Percentiles rank a stretch among this genome's conserved stretches.
Conservation (phyloP, 257 asterid genomes). For the Solanum megistacrolobum region DNA sequence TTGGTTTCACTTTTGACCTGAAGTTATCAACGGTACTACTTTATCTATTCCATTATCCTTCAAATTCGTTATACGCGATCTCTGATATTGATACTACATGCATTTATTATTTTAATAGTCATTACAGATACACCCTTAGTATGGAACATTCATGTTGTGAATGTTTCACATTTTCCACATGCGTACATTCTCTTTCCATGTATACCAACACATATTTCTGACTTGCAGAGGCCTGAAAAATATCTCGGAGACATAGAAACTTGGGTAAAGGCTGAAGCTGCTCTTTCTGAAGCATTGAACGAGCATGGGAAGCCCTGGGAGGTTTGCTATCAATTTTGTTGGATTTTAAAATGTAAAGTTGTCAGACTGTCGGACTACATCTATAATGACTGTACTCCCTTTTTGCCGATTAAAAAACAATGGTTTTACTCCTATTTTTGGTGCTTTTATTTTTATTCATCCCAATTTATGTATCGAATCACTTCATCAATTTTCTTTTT, state of each 20-base stretch:
- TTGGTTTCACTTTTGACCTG: conserved; percentile 94
- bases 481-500: not conserved
- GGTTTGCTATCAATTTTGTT: conserved; percentile 33
- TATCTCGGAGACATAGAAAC: conserved; percentile 69
- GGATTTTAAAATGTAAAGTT: not conserved
- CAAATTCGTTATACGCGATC: not conserved
- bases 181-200: not conserved
- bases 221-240: conserved; percentile 85
- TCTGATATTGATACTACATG: not conserved
- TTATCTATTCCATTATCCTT: not conserved
- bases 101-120: not conserved
- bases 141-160: not conserved
- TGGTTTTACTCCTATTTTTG: not conserved
- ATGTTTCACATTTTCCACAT: not conserved
- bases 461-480: not conserved
- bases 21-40: conserved; percentile 84
- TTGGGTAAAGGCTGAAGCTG: conserved; percentile 91
- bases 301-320: conserved; percentile 95
- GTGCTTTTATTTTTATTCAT: not conserved
- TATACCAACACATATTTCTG: not conserved
- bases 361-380: not conserved
- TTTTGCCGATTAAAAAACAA: not conserved
- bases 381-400: not conserved
- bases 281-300: conserved; percentile 77
- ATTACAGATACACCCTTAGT: not conserved